Base-by-base conservation (phyloP, 495 filamentous ascomycete genomes). In the Talaromyces proteolyticus region DNA sequence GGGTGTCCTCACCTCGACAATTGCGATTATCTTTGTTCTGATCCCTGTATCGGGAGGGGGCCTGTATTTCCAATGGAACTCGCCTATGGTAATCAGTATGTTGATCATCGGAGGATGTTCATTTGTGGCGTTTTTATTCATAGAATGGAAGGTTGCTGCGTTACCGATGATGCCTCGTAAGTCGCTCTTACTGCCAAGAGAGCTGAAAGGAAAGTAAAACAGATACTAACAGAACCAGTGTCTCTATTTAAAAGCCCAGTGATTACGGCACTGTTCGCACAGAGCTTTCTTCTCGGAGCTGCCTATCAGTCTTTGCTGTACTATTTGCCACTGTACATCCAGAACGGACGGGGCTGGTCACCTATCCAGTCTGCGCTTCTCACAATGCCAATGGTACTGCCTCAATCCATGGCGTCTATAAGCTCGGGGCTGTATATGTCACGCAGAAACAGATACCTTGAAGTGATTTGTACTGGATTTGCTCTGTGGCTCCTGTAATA, bases 41-140 rank as follows among this genome's bases (percentile, higher is more conserved):
- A 81, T 85, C 51, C 81, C 82, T 14, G 75, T 85, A 23, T 84
- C 80, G 11, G 82, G 80, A 4, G 81, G 78, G 20, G 81, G 82
- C 0, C 75, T 74, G 4, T 79, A 77, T 48, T 85, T 82, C 51
- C 57, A 69, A 4, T 86, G 81, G 81, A 56, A 75, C 44, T 82
- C 79, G 2, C 64, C 79, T 0, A 70, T 84, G 66, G 74, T 84
- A 3, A 83, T 87, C 25, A 72, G 73, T 40, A 82, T 85, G 77
- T 68, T 87, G 24, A 59, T 63, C 1, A 68, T 85, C 22, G 78
- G 80, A 24, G 61, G 58, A 3, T 62, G 71, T 19, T 63, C 68
- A 0, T 55, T 76, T 22, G 39, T 78, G 37, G 57, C 66, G 0
- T 85, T 83, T 53, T 48, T 78, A 19, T 53, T 81, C 6, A 72